Evolutionary conservation across 352 stramenopile species (phyloP).

Genomic region (Phytophthora cajani): DNA sequence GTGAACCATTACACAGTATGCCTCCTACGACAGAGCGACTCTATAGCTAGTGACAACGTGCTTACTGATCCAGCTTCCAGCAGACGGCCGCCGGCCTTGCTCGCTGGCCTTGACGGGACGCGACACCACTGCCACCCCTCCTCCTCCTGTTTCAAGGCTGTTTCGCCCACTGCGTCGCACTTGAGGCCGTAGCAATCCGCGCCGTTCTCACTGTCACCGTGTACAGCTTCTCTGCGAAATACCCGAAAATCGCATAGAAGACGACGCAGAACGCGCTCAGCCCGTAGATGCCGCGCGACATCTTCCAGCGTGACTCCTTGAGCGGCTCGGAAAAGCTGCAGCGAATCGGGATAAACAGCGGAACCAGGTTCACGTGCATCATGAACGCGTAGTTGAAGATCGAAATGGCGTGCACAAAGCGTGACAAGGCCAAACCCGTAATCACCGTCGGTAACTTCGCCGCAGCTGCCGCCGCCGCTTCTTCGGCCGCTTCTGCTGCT

Average conservation of each 20-base stretch:
- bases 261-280: constrained; percentile 62
- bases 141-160: constrained; percentile 87
- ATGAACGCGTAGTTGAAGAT: constrained; percentile 90
- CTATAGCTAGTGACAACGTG: background rate
- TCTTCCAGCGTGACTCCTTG: constrained; percentile 50
- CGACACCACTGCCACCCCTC: constrained; percentile 45
- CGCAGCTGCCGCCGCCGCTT: constrained; percentile 15
- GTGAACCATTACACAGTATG: constrained; percentile 22
- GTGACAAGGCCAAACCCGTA: constrained; percentile 41
- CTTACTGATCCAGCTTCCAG: constrained; percentile 82
- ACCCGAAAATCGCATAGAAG: constrained; percentile 71
- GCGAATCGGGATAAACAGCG: constrained; percentile 75
- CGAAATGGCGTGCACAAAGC: constrained; percentile 61
- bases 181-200: constrained; percentile 97
- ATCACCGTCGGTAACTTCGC: constrained; percentile 42
- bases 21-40: constrained; percentile 11
- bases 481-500: constrained; percentile 19
- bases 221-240: constrained; percentile 63
- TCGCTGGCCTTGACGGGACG: constrained; percentile 95
- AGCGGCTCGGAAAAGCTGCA: constrained; percentile 65
- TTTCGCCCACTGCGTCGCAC: constrained; percentile 83
- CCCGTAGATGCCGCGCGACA: constrained; percentile 57
- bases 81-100: constrained; percentile 45
- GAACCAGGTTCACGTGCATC: constrained; percentile 84
- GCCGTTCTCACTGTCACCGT: constrained; percentile 84